Conservation (phyloP, 2,329 filamentous ascomycete species). For the Boeremia exigua region DNA sequence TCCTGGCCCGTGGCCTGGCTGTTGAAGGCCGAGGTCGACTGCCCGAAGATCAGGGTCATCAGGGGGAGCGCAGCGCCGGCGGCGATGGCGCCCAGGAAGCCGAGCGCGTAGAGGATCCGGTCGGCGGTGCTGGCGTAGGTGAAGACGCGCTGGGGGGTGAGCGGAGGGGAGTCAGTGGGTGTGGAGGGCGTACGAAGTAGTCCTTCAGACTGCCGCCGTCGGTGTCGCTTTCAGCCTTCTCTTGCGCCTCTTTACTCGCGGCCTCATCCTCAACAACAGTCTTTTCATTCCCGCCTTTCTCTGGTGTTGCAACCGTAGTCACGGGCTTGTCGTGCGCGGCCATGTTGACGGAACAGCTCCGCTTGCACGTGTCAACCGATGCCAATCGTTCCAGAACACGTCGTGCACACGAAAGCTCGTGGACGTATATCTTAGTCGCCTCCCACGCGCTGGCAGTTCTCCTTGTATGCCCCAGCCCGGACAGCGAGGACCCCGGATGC, state of each 20-base stretch:
- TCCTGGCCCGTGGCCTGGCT: constrained; percentile 16
- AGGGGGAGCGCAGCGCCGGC: constrained; percentile 75
- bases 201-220: background rate
- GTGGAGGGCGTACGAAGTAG: background rate
- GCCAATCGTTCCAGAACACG: no score
- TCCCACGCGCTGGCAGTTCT: no score
- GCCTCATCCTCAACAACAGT: background rate
- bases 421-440: no score
- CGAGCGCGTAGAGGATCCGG: constrained; percentile 8
- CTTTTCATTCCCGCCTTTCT: background rate
- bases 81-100: constrained; percentile 58
- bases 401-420: no score
- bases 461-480: no score
- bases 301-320: no score
- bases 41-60: constrained; percentile 63
- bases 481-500: no score
- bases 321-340: no score
- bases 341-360: no score
- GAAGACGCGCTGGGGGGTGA: constrained; percentile 13
- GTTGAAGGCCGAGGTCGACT: constrained; percentile 23
- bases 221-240: background rate
- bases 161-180: background rate
- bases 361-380: no score
- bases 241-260: background rate
- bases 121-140: constrained; percentile 14